A percentile compares a stretch with the other conserved stretches of the same genome.
phyloP scores from a whole-genome alignment of 305 asterid species.

The Fraxinus albicans region DNA sequence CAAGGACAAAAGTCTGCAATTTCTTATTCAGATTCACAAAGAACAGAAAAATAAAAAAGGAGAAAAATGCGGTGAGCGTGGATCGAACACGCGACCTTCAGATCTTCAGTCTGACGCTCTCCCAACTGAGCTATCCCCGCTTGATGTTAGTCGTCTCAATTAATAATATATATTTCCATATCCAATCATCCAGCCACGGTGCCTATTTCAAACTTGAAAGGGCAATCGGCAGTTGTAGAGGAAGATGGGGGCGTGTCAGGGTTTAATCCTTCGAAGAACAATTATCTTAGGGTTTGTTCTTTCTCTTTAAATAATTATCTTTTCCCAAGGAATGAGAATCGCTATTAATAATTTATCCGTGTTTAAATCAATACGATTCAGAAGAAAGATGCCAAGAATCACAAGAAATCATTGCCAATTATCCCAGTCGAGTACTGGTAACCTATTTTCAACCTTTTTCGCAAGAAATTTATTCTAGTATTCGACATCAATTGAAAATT shows the following conservation, averaged over 20 bases:
- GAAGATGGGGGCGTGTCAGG: conserved; percentile 49
- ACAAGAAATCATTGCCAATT: conserved; percentile 71
- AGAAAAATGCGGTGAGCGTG: conserved; percentile 66
- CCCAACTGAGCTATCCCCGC: conserved; percentile 99
- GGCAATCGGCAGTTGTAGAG: neutral
- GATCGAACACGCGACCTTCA: conserved; percentile 96
- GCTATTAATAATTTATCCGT: neutral
- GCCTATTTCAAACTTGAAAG: neutral
- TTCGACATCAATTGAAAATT: neutral
- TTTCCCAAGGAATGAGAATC: neutral
- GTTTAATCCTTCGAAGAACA: conserved; percentile 46
- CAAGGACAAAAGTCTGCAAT: neutral
- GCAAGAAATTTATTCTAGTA: neutral
- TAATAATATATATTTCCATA: too few species aligned
- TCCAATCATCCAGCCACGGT: neutral
- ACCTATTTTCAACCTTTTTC: conserved; percentile 10
- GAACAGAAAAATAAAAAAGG: neutral
- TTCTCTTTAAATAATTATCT: neutral
- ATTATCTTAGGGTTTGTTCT: conserved; percentile 44
- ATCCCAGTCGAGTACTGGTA: conserved; percentile 85
- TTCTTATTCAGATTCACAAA: neutral
- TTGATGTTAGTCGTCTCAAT: neutral
- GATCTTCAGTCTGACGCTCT: conserved; percentile 96
- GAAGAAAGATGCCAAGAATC: conserved; percentile 72
- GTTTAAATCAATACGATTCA: conserved; percentile 25